These are phyloP conservation scores for Yarrowia porcina DNA, from an alignment of 805 yeast species.

Conservation along the genomic window DNA sequence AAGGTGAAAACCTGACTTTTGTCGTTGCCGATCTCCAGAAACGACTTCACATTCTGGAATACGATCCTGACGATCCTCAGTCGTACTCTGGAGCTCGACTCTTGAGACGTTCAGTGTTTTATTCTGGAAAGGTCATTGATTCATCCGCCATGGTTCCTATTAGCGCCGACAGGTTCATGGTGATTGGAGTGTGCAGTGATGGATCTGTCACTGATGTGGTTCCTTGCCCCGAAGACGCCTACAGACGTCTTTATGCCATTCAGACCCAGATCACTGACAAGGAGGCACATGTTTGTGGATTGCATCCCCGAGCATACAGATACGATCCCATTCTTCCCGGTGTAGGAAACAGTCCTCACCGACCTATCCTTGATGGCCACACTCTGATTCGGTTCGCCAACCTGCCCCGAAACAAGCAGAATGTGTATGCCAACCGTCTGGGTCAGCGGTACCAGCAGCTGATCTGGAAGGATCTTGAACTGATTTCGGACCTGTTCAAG, in stretches of 20 bases:
- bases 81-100: conserved; percentile 78
- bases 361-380: conserved; percentile 35
- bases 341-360: conserved; percentile 23
- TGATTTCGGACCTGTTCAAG: conserved; percentile 16
- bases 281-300: conserved; percentile 67
- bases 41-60: conserved; percentile 68
- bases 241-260: conserved; percentile 75
- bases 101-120: conserved; percentile 66
- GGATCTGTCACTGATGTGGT: conserved; percentile 73
- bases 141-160: conserved; percentile 35
- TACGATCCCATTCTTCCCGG: conserved; percentile 27
- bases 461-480: conserved; percentile 21
- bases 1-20: conserved; percentile 65
- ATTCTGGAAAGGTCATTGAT: conserved; percentile 51
- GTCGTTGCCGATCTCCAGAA: conserved; percentile 66
- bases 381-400: conserved; percentile 34
- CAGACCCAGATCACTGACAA: conserved; percentile 86
- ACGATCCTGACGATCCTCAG: conserved; percentile 87
- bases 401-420: conserved; percentile 29
- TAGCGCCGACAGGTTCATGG: conserved; percentile 39
- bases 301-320: conserved; percentile 58
- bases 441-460: conserved; percentile 22
- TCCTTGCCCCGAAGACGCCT: conserved; percentile 72
- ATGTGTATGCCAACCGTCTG: conserved; percentile 15
- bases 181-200: conserved; percentile 70